phyloP scores from a whole-genome alignment of 1,139 yeast species.

The Sugiyamaella novakii region DNA sequence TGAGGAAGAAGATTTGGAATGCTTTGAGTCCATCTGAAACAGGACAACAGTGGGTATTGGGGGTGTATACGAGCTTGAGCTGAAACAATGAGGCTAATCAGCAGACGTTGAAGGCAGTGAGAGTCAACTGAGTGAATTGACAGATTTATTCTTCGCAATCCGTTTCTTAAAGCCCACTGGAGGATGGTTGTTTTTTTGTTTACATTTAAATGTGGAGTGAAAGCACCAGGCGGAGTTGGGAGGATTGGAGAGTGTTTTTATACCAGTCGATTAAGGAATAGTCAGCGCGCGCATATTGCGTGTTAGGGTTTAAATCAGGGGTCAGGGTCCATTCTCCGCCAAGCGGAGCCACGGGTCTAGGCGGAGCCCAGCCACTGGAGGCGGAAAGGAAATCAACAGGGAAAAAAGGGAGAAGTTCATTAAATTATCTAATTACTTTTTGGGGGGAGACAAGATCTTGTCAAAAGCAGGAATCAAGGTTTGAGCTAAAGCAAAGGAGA shows the following conservation, averaged over 20 bases:
- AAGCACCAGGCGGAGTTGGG: too few relatives aligned
- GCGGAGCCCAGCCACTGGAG: slow-evolving; percentile 12
- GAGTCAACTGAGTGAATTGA: too few relatives aligned
- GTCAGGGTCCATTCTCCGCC: slow-evolving; percentile 6
- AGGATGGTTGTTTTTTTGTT: slow-evolving; percentile 7
- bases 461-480: slow-evolving; percentile 95
- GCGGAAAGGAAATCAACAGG: too few relatives aligned
- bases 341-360: slow-evolving; percentile 10
- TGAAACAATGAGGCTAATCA: too few relatives aligned
- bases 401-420: background rate
- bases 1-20: background rate
- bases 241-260: too few relatives aligned
- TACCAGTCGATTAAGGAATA: too few relatives aligned
- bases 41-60: too few relatives aligned
- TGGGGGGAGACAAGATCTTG: slow-evolving; percentile 44
- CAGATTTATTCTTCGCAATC: too few relatives aligned
- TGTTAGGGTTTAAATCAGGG: too few relatives aligned
- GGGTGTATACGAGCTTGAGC: too few relatives aligned
- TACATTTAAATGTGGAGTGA: slow-evolving; percentile 6
- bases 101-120: too few relatives aligned
- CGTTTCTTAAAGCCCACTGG: too few relatives aligned
- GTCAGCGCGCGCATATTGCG: slow-evolving; percentile 1
- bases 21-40: slow-evolving; percentile 1
- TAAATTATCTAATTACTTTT: slow-evolving; percentile 10
- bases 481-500: slow-evolving; percentile 95